These are phyloP conservation scores for Pleurotus eryngii DNA, from an alignment of 768 basidiomycete genomes.

Conservation along the genomic window DNA sequence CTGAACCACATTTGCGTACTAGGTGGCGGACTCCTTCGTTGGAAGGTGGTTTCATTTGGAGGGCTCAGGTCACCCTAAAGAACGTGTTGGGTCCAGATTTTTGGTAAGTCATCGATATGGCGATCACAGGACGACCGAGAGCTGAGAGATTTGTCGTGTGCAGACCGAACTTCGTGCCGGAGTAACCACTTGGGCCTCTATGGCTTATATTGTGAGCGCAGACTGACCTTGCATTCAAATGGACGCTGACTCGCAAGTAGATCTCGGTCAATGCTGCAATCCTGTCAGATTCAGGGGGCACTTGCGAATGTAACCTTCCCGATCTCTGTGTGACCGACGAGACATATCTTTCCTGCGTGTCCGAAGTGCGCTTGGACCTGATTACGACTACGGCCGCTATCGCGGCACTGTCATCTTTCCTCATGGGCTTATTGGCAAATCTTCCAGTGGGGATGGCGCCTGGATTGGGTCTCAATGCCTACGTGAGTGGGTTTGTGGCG, in stretches of 20 bases:
- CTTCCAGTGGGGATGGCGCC: conserved; percentile 89
- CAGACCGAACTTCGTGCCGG: conserved; percentile 80
- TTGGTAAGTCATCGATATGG: conserved; percentile 30
- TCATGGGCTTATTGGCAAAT: conserved; percentile 85
- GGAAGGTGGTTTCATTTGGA: conserved; percentile 75
- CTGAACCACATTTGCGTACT: neutral
- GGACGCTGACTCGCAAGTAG: conserved; percentile 29
- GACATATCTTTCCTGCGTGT: conserved; percentile 53
- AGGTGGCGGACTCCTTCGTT: conserved; percentile 45
- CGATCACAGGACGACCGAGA: neutral
- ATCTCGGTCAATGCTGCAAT: conserved; percentile 87
- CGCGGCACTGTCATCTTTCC: conserved; percentile 67
- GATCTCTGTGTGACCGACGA: conserved; percentile 54
- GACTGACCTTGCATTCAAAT: neutral
- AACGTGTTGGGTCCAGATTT: conserved; percentile 63
- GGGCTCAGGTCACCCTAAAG: conserved; percentile 62
- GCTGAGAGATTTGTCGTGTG: neutral
- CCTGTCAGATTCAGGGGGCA: conserved; percentile 72
- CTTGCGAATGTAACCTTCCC: conserved; percentile 67
- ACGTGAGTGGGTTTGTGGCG: conserved; percentile 42
- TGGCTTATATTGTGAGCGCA: conserved; percentile 74
- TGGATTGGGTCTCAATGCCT: conserved; percentile 80
- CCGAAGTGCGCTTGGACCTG: conserved; percentile 67
- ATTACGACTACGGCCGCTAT: conserved; percentile 82
- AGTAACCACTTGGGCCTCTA: conserved; percentile 80